Evolutionary conservation across 139 green algal species (phyloP).

Genomic region (Micromonas pusilla): DNA sequence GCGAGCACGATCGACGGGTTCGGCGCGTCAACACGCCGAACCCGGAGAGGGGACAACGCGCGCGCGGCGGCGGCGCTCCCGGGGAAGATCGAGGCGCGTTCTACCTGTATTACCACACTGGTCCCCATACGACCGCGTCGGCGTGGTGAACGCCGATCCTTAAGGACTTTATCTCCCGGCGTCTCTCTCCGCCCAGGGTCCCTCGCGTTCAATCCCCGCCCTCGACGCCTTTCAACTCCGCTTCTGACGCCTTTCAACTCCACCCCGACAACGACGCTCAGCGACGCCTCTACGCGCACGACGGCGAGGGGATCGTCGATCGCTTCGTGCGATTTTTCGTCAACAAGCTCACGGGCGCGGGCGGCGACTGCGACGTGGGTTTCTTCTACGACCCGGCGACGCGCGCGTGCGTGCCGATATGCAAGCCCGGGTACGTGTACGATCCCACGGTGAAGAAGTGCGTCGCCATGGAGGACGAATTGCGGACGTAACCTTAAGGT

Average conservation of each 20-base stretch:
- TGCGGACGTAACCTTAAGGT: no score
- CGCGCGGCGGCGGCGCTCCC: slow-evolving; percentile 70
- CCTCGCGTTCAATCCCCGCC: no score
- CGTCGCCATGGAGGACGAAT: no score
- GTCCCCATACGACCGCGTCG: no score
- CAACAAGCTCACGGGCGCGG: background rate
- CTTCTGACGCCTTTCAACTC: background rate
- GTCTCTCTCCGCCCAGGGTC: no score
- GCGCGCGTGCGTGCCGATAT: background rate
- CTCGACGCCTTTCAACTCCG: no score
- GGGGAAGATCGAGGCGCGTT: no score
- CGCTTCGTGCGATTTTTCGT: background rate
- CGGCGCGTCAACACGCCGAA: slow-evolving; percentile 43
- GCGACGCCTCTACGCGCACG: background rate
- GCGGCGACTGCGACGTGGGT: background rate
- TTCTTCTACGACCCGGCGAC: background rate
- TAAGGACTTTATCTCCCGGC: no score
- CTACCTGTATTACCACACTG: no score
- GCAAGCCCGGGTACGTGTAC: background rate
- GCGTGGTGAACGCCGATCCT: no score
- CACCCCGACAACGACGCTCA: no score
- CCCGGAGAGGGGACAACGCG: slow-evolving; percentile 82
- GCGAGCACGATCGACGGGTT: background rate
- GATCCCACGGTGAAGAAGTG: background rate
- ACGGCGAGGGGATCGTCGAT: background rate